Base-by-base conservation (phyloP, 2,329 filamentous ascomycete species). In the Claviceps maximensis region DNA sequence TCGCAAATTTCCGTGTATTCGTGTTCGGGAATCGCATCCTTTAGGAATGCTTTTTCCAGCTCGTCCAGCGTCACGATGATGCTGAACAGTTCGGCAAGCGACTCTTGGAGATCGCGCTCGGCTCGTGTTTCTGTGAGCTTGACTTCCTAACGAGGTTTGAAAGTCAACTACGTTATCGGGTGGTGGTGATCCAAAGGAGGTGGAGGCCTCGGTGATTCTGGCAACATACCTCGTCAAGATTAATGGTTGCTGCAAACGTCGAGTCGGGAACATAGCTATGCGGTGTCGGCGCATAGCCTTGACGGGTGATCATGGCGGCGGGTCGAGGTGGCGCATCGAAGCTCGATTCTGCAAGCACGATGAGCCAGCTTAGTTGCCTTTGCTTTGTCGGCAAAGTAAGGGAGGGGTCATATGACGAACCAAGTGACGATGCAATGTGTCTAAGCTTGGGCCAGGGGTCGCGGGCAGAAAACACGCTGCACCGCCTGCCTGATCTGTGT, bases 1-100 rank as follows among this genome's bases (percentile, higher is more conserved):
- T 90, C 87, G 74, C 94, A 98, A 59, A 93, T 95, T 65, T 97
- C 93, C 1, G 90, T 95, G 68, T 98, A 98, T 63, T 96, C 91
- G 51, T 78, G 77, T 69, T 97, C 93, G 6, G 86, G 81, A 50
- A 98, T 85, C 23, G 89, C 91, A 74, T 98, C 93, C 65, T 95
- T 94, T 41, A 98, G 80, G 65, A 95, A 98, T 0, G 91, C 94
- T 68, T 94, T 95, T 64, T 98, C 93, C 1, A 98, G 79, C 58
- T 94, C 89, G 65, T 98, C 93, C 3, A 98, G 76, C 0, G 93
- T 97, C 56, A 96, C 80, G 40, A 98, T 91, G 59, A 98, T 97
- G 71, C 90, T 95, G 71, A 97, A 98, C 25, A 98, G 84, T 70
- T 98, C 93, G 53, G 91, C 93, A 15, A 98, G 81, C 1, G 93